These are phyloP conservation scores for Floccularia luteovirens DNA, from an alignment of 768 basidiomycete genomes.

Conservation along the genomic window DNA sequence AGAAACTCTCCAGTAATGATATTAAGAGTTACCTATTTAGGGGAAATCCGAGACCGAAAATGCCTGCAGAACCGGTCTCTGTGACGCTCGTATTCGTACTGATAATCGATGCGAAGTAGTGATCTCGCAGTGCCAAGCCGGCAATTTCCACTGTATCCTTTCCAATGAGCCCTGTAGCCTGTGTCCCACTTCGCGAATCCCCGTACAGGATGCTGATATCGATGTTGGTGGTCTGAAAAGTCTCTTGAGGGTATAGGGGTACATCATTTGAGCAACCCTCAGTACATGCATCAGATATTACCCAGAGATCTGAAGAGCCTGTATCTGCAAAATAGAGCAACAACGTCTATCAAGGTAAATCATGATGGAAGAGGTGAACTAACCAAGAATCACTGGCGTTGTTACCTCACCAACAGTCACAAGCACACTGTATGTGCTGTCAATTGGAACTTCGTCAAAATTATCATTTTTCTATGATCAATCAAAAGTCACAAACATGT, in stretches of 20 bases:
- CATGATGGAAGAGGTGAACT: slow-evolving; percentile 7
- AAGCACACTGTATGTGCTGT: slow-evolving; percentile 58
- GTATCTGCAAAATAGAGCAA: slow-evolving; percentile 39
- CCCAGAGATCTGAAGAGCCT: slow-evolving; percentile 76
- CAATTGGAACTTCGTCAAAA: neutral
- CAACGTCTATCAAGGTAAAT: too few species aligned
- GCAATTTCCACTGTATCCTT: slow-evolving; percentile 49
- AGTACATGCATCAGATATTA: slow-evolving; percentile 50
- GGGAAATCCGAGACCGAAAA: slow-evolving; percentile 73
- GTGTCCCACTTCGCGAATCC: slow-evolving; percentile 64
- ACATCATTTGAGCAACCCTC: slow-evolving; percentile 27
- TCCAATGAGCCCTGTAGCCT: slow-evolving; percentile 58
- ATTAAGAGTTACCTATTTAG: slow-evolving; percentile 45
- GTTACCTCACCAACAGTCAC: slow-evolving; percentile 45
- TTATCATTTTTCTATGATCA: slow-evolving; percentile 1
- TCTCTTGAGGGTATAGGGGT: slow-evolving; percentile 42
- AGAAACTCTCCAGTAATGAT: neutral
- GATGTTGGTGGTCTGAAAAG: slow-evolving; percentile 38
- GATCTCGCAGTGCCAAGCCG: slow-evolving; percentile 36
- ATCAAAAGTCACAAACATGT: slow-evolving; percentile 41
- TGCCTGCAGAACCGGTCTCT: slow-evolving; percentile 51
- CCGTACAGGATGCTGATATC: slow-evolving; percentile 54
- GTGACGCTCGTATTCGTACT: slow-evolving; percentile 59
- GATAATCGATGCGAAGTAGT: slow-evolving; percentile 62
- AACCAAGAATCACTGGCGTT: slow-evolving; percentile 57